Conservation (phyloP, 176 grass and related monocot species). For the barley (Hordeum vulgare) region DNA sequence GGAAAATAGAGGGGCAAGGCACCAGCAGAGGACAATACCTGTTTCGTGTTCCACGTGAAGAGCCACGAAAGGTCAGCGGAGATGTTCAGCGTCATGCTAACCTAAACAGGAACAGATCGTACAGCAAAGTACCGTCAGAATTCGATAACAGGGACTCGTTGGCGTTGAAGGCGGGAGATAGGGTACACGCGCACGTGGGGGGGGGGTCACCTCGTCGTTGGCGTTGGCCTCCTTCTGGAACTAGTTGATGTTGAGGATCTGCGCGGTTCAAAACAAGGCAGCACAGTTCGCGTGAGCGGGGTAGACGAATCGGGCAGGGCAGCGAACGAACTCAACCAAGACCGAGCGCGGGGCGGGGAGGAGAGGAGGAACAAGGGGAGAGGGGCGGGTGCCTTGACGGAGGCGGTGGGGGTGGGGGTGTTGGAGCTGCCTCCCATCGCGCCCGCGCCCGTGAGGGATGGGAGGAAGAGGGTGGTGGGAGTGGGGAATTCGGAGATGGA, state of each 20-base stretch:
- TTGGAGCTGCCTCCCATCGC: too few relatives aligned
- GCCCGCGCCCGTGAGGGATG: too few relatives aligned
- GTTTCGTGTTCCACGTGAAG: too few relatives aligned
- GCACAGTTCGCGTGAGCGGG: not conserved
- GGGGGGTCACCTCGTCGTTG: slow-evolving; percentile 76
- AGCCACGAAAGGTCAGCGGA: too few relatives aligned
- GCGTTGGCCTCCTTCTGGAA: slow-evolving; percentile 95
- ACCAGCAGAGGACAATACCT: too few relatives aligned
- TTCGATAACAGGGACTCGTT: not conserved
- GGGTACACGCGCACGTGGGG: too few relatives aligned
- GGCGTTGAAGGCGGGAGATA: not conserved
- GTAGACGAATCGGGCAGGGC: not conserved
- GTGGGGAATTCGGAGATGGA: too few relatives aligned
- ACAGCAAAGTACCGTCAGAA: not conserved
- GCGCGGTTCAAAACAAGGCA: not conserved
- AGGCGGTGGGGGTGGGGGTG: slow-evolving; percentile 47
- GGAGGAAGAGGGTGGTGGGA: too few relatives aligned
- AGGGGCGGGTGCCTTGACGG: slow-evolving; percentile 54
- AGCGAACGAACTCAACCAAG: not conserved
- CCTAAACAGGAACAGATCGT: too few relatives aligned
- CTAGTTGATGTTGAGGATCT: slow-evolving; percentile 98
- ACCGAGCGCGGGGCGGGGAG: not conserved
- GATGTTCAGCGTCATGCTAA: too few relatives aligned
- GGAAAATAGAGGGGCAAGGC: too few relatives aligned
- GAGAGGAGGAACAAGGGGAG: too few relatives aligned